Evolutionary conservation across 257 asterid genomes (phyloP).

Genomic region (Penstemon newberryi): DNA sequence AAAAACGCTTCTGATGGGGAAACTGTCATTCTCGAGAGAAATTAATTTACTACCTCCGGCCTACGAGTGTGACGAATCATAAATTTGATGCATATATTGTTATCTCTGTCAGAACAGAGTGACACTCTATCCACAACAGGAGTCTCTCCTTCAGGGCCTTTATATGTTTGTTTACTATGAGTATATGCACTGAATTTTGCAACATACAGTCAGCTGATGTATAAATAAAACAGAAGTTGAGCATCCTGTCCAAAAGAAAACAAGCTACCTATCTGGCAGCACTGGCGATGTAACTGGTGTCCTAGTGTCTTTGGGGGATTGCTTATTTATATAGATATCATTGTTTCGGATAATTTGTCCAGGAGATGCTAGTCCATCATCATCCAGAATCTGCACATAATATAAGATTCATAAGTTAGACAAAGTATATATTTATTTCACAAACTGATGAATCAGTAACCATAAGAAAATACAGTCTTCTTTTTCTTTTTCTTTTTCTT

Average conservation of each 20-base stretch:
- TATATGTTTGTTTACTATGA: conserved; percentile 52
- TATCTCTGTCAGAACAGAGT: conserved; percentile 68
- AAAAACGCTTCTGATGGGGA: conserved; percentile 13
- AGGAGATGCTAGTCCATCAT: conserved; percentile 96
- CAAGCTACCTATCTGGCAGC: conserved; percentile 58
- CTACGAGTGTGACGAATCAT: conserved; percentile 98
- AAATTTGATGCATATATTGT: conserved; percentile 60
- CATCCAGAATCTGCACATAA: conserved; percentile 69
- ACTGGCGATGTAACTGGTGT: conserved; percentile 24
- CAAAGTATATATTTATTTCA: conserved; percentile 9
- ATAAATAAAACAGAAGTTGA: conserved; percentile 13
- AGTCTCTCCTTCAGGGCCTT: conserved; percentile 84
- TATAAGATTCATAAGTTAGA: conserved; percentile 23
- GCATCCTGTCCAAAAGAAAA: not conserved
- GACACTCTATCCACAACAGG: conserved; percentile 81
- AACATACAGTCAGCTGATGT: conserved; percentile 25
- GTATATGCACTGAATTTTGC: conserved; percentile 53
- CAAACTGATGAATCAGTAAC: conserved; percentile 2
- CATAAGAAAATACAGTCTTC: not conserved
- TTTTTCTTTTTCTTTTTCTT: too few species aligned
- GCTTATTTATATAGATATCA: conserved; percentile 72
- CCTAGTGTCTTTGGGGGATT: conserved; percentile 58
- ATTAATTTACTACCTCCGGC: conserved; percentile 65
- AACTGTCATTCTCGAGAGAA: conserved; percentile 11
- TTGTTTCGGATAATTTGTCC: conserved; percentile 75